Evolutionary conservation across 257 asterid species (phyloP), one percentile per base, ranked within the genome.

Genomic region (Leonotis leonurus): DNA sequence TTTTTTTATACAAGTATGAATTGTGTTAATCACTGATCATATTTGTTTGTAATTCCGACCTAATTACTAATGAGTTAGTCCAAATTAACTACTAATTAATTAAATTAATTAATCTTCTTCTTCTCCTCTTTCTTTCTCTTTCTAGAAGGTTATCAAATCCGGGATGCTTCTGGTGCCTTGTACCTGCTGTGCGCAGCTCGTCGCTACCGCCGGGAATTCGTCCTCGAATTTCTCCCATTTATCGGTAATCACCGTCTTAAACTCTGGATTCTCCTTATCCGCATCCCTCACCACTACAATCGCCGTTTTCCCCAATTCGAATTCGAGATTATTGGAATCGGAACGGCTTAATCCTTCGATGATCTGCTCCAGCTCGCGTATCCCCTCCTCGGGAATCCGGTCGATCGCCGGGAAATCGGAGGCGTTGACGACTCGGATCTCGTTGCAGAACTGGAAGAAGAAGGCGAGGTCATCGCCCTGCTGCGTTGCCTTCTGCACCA

Each of bases 371-470:
- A 92, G 82, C 18, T 84, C 94, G 4, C 44, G 72, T 12, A 92
- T 75, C 16, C 86, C 95, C 30, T 78, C 84, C 3, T 84, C 80
- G 0, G 93, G 90, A 1, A 92, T 75, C 3, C 75, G 68, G 9
- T 85, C 87, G 7, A 79, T 64, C 2, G 64, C 62, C 0, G 97
- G 86, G 6, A 79, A 70, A 4, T 81, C 81, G 0, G 77, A 13
- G 12, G 93, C 95, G 21, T 83, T 81, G 12, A 66, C 59, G 6
- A 83, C 86, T 3, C 95, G 95, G 2, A 89, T 82, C n/a, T 77
- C 82, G 17, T 62, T 73, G 37, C 98, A 92, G 37, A 77, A 64
- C 4, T 89, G 80, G 6, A 86, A 80, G 76, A 84, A 89, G 10
- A 37, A 11, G 0, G 84, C 20, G 14, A 92, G 82, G 2, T 86